Evolutionary conservation across 371 early-diverging fungal species (phyloP), one percentile per base, ranked within the genome.

Genomic region (Syncephalis plumigaleata): DNA sequence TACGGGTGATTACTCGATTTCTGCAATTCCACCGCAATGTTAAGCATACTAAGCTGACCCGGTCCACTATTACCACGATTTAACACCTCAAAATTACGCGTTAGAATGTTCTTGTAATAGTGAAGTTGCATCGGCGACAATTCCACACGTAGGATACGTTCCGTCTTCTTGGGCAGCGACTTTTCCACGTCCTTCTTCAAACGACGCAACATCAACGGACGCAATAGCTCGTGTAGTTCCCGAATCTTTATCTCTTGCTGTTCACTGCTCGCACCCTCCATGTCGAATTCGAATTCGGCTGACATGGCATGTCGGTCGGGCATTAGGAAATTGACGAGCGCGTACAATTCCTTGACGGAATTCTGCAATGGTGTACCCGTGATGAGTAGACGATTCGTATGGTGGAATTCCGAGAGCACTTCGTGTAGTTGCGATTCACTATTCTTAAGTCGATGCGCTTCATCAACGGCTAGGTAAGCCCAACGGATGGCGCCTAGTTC

Each of bases 1-100:
- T 83, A 99, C 1, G 99, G 99, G 61, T 99, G 99, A 59, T 98
- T 99, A 53, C 94, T 87, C 44, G 91, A 95, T 61, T 99, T 99
- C 61, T 98, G 91, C 26, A 99, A 77, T 73, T 94, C 92, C 59
- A 89, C 93, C 44, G 92, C 85, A 43, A 95, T 84, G 58, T 97
- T 97, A 20, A 88, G 71, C 71, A 90, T 77, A 55, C 83, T 90
- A 66, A 85, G 73, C 63, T 83, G 88, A 49, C 70, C 77, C 40
- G 79, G 74, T 15, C 89, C 91, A 1, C 81, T 59, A 21, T 72
- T 70, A 20, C 87, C 85, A 50, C 75, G 74, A 56, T 79, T 84
- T 2, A 98, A 71, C n/a, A 74, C 81, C 2, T 74, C 80, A 70
- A 88, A 94, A 63, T 96, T 96, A 58, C 84, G 78, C 38, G 91